Evolutionary conservation across 2,329 filamentous ascomycete species (phyloP), one percentile per base, ranked within the genome.

Genomic region (Colletotrichum sp.): DNA sequence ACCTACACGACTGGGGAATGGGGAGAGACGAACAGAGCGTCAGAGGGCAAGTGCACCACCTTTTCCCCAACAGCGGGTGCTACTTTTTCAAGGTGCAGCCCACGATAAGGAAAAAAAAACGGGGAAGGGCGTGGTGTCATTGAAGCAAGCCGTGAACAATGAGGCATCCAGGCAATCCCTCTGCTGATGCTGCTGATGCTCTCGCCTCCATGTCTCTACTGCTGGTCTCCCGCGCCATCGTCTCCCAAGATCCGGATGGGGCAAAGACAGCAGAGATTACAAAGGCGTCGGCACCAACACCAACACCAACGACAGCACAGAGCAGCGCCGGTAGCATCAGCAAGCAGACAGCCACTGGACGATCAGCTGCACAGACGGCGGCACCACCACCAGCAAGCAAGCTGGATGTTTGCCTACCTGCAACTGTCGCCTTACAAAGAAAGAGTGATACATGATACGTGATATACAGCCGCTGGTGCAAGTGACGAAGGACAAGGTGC

Each of bases 141-240:
- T 75, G 74, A 76, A 68, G 74, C 74, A 76, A 74, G n/a, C 74
- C 74, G 74, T 71, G 74, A 76, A 76, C 71, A 71, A 55, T 75
- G 63, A 72, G 74, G 67, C 60, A 76, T 71, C 71, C 74, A 74
- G 66, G 71, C 74, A 72, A 72, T 72, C 69, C 69, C 39, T 39
- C 28, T 25, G 8, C 68, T 12, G 66, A 32, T 28, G 67, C 15
- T 28, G 16, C 34, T 30, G 55, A 13, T 34, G 32, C 55, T 61
- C 15, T 61, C 28, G 22, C 44, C n/a, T 30, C 30, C 55, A 30
- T n/a, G 11, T 34, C 34, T 32, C 44, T 30, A 6, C n/a, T 59
- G 59, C 59, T 13, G 15, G 22, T 34, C 28, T 28, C 13, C 8
- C 64, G 57, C 70, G 59, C 73, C 73, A 60, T 75, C 73, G 73